Percentiles rank a stretch among this genome's conserved stretches.
phyloP scores from a whole-genome alignment of 2,329 filamentous ascomycete genomes.

The Aspergillus tanneri region DNA sequence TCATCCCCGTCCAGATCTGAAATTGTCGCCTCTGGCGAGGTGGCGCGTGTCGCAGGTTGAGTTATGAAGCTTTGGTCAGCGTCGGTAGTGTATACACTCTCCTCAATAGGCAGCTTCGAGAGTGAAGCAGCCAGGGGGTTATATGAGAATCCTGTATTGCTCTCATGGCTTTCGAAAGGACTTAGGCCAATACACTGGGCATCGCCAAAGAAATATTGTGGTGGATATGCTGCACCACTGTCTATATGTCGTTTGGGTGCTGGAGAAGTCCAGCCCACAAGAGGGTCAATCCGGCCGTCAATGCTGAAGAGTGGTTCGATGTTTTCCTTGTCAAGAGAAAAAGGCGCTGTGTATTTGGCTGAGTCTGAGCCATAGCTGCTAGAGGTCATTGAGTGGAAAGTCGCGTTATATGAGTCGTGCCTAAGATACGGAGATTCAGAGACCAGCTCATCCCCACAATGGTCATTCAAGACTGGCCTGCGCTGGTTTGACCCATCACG shows the following conservation, averaged over 20 bases:
- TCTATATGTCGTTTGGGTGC: slow-evolving; percentile 18
- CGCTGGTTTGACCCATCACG: slow-evolving; percentile 30
- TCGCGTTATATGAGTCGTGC: slow-evolving; percentile 9
- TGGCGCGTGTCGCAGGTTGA: slow-evolving; percentile 18
- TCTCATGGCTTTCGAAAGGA: slow-evolving; percentile 26
- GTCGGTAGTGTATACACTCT: slow-evolving; percentile 24
- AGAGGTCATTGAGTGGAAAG: slow-evolving; percentile 18
- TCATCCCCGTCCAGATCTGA: slow-evolving; percentile 37
- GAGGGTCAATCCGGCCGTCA: slow-evolving; percentile 26
- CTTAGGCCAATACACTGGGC: slow-evolving; percentile 22
- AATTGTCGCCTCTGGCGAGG: slow-evolving; percentile 37
- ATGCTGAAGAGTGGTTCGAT: slow-evolving; percentile 36
- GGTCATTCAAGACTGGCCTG: slow-evolving; percentile 13
- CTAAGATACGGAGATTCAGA: slow-evolving; percentile 25
- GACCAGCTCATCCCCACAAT: slow-evolving; percentile 6
- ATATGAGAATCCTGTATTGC: slow-evolving; percentile 27
- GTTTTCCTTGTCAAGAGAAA: slow-evolving; percentile 36
- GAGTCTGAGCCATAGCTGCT: slow-evolving; percentile 13
- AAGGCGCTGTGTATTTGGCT: slow-evolving; percentile 12
- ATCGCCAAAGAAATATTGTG: slow-evolving; percentile 30
- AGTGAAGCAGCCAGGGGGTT: slow-evolving; percentile 37
- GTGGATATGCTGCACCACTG: slow-evolving; percentile 21
- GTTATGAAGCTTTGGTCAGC: slow-evolving; percentile 13
- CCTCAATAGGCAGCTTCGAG: slow-evolving; percentile 20
- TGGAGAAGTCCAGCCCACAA: slow-evolving; percentile 28